phyloP scores from a whole-genome alignment of 257 asterid genomes.

The Apocynum venetum region DNA sequence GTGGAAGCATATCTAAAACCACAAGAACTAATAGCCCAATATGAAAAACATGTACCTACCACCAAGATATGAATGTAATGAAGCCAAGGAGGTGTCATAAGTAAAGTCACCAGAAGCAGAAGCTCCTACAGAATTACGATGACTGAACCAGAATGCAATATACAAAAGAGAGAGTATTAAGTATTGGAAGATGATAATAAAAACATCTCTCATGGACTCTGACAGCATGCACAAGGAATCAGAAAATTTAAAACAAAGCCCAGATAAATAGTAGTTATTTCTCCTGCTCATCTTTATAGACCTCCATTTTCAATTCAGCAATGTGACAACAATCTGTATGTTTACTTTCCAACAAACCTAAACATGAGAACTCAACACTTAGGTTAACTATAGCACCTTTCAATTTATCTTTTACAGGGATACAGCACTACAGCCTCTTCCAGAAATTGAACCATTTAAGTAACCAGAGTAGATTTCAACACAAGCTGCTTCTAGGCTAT shows the following conservation, averaged over 20 bases:
- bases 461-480: not conserved
- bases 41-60: constrained; percentile 39
- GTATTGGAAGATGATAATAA: not conserved
- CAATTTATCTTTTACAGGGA: not conserved
- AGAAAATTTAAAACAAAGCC: not conserved
- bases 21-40: not conserved
- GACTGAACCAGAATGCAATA: constrained; percentile 28
- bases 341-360: not conserved
- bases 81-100: constrained; percentile 73
- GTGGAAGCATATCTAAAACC: constrained; percentile 1
- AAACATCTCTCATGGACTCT: not conserved
- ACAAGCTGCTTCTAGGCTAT: not conserved
- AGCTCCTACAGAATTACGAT: constrained; percentile 46
- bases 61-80: constrained; percentile 88
- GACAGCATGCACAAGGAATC: not conserved
- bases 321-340: not conserved
- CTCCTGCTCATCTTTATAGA: not conserved
- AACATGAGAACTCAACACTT: not conserved
- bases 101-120: constrained; percentile 61
- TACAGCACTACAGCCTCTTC: not conserved
- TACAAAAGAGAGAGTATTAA: constrained; percentile 14
- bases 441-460: not conserved
- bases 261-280: not conserved
- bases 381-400: not conserved
- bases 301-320: not conserved